These are phyloP conservation scores for Rubia occidens DNA, from an alignment of 305 asterid species.

Conservation along the genomic window DNA sequence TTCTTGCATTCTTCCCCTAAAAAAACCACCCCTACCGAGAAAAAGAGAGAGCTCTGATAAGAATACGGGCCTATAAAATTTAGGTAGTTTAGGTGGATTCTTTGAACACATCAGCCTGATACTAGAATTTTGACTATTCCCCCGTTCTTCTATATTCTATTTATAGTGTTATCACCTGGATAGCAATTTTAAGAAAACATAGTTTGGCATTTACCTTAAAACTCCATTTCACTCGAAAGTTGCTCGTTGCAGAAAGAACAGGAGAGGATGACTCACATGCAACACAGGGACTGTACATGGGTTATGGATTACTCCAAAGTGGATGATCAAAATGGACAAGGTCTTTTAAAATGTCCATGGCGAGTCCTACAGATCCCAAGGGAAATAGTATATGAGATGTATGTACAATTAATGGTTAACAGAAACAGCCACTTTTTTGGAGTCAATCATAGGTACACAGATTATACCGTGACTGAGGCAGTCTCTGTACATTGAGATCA, in stretches of 20 bases:
- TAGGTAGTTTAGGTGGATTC: too few species aligned
- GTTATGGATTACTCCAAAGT: not conserved
- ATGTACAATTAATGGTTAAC: not conserved
- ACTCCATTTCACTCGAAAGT: not conserved
- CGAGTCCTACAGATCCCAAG: not conserved
- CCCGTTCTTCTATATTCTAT: not conserved
- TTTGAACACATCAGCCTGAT: not conserved
- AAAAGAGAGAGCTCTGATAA: not conserved
- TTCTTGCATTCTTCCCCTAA: not conserved
- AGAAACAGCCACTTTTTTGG: not conserved
- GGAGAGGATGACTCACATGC: not conserved
- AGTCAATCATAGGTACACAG: not conserved
- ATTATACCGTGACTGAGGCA: not conserved
- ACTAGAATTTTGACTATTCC: not conserved
- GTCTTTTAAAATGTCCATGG: not conserved
- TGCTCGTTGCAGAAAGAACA: conserved; percentile 1
- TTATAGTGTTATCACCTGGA: too few species aligned
- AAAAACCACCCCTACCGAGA: not conserved
- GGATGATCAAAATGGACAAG: not conserved
- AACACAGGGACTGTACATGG: not conserved
- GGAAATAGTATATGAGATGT: not conserved
- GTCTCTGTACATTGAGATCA: not conserved
- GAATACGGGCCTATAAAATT: not conserved
- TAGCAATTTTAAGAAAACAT: not conserved
- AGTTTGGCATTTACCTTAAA: not conserved